Conservation (phyloP, 1,284 basidiomycete genomes). For the Malassezia furfur region DNA sequence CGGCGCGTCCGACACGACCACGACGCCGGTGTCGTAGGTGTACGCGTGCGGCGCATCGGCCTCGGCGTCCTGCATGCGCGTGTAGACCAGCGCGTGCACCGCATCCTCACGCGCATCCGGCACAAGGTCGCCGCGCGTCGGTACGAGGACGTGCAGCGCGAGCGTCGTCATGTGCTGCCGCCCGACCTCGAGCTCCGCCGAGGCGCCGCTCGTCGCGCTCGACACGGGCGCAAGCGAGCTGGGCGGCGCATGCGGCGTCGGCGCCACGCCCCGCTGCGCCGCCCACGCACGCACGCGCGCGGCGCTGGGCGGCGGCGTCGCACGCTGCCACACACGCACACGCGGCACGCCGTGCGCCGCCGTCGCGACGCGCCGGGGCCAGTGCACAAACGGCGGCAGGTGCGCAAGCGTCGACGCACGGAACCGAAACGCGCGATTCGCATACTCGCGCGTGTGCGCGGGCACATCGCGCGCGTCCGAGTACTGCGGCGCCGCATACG, state of each 20-base stretch:
- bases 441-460: constrained; percentile 63
- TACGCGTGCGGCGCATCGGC: background rate
- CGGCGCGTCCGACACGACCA: constrained; percentile 22
- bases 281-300: constrained; percentile 5
- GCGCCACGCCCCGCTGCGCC: background rate
- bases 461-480: constrained; percentile 66
- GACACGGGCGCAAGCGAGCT: background rate
- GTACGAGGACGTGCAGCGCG: constrained; percentile 65
- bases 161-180: constrained; percentile 63
- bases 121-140: constrained; percentile 57
- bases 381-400: constrained; percentile 46
- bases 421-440: constrained; percentile 65
- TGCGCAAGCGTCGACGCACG: constrained; percentile 50
- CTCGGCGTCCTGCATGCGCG: constrained; percentile 57
- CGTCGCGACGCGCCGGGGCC: constrained; percentile 1
- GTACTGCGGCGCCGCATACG: constrained; percentile 71
- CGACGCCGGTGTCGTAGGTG: constrained; percentile 24
- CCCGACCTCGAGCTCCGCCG: background rate
- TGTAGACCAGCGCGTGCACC: constrained; percentile 64
- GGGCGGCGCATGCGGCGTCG: background rate
- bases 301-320: constrained; percentile 22
- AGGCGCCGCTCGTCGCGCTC: too few relatives aligned
- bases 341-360: background rate
- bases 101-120: constrained; percentile 66
- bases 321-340: constrained; percentile 50